Base-by-base conservation (phyloP, 768 basidiomycete species). In the Boletus rubropictus region DNA sequence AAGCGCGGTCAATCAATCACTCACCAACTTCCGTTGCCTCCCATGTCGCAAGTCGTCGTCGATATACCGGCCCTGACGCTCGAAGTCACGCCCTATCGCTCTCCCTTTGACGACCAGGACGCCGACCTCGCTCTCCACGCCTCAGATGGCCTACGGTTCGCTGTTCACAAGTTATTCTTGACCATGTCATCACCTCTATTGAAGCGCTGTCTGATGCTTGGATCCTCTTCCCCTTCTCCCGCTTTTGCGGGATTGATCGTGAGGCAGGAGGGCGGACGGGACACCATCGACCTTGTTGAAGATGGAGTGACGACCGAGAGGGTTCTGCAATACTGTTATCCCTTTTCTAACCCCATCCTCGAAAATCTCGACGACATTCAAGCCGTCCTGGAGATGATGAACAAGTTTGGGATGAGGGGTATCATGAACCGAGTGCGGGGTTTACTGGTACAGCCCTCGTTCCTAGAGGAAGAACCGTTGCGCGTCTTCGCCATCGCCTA, bases 111-210 rank as follows among this genome's bases (percentile, higher is more conserved):
- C 51, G 65, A 69, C 38, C 57, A 41, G 20, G 66, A 70, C 21
- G 72, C 71, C 8, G 73, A 77, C 50, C 55, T 75, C 45, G 63
- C 72, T 37, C 59, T 78, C 29, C 67, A 68, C 31, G 69, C 73
- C 7, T 55, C 63, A 2, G 75, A 79, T 45, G 68, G 65, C 8
- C 65, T 69, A 3, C 53, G 65, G 8, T 78, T 79, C 54, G 71
- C 68, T 28, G 63, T 78, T 29, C 69, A 73, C 55, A 71, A 67
- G 37, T 49, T 71, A 36, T 67, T 73, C 29, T 53, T 80, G 31
- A 64, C 66, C 29, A 69, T 61, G 48, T 69, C 72, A 4, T 77
- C 73, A 11, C 55, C 70, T 2, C 61, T 77, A 15, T 68, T 77
- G 42, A 65, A 65, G 43, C 64, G 65, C 25, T 58, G 48, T 38